Percentiles rank a stretch among this genome's conserved stretches.
Evolutionary conservation across 345 rosid species (phyloP).

Genomic region (Toxicodendron radicans): DNA sequence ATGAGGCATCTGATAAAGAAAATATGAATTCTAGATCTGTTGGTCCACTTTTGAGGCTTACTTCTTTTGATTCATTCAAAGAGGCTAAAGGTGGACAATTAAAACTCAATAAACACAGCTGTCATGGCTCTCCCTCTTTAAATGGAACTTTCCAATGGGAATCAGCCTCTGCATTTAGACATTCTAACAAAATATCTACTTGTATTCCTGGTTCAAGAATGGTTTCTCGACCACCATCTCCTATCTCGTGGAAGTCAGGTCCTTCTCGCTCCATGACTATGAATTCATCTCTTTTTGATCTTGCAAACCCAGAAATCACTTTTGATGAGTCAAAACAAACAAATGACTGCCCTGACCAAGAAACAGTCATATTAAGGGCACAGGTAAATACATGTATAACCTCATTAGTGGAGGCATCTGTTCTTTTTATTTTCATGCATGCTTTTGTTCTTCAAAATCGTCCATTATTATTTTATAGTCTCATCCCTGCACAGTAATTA

Average conservation of each 20-base stretch:
- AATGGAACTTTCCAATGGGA: conserved; percentile 34
- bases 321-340: conserved; percentile 47
- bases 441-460: neutral
- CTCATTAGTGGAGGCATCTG: neutral
- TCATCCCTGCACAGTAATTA: neutral
- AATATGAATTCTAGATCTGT: conserved; percentile 27
- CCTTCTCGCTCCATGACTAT: conserved; percentile 48
- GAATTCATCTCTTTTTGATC: conserved; percentile 30
- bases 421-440: neutral
- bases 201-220: conserved; percentile 41
- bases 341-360: conserved; percentile 40
- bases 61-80: conserved; percentile 49
- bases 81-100: conserved; percentile 35
- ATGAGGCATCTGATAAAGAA: conserved; percentile 39
- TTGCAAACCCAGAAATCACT: conserved; percentile 41
- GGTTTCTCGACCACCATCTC: conserved; percentile 50
- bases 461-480: neutral
- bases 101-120: conserved; percentile 47
- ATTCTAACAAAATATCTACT: conserved; percentile 30
- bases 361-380: conserved; percentile 54
- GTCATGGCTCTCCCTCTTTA: conserved; percentile 3
- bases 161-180: conserved; percentile 39
- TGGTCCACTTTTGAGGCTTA: conserved; percentile 38
- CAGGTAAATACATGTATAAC: conserved; percentile 44
- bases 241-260: conserved; percentile 45